Evolutionary conservation across 371 early-diverging fungal genomes (phyloP).

Genomic region (Phascolomyces articulosus): DNA sequence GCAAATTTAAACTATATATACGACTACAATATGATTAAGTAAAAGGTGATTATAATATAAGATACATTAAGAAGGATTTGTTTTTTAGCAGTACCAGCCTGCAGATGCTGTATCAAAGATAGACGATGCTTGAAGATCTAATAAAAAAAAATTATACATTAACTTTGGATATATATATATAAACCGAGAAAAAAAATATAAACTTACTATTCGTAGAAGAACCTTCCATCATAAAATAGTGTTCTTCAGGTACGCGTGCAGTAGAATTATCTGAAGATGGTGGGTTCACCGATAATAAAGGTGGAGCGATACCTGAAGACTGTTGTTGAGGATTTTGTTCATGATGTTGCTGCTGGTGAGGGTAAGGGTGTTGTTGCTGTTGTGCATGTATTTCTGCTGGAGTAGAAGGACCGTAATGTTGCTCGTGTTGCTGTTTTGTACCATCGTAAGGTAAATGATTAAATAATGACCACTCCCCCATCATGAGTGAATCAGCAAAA

Average conservation of each 20-base stretch:
- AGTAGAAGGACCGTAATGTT: background rate
- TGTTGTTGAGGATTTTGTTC: background rate
- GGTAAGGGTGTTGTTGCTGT: background rate
- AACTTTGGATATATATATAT: too few relatives aligned
- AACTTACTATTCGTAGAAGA: background rate
- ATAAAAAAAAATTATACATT: background rate
- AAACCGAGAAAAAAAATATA: background rate
- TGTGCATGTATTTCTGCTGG: background rate
- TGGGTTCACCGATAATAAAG: background rate
- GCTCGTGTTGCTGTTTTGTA: background rate
- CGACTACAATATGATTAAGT: too few relatives aligned
- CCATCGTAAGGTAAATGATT: conserved; percentile 5
- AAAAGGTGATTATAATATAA: too few relatives aligned
- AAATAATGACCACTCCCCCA: conserved; percentile 1
- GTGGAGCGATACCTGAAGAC: background rate
- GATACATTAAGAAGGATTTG: background rate
- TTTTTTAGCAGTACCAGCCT: conserved; percentile 2
- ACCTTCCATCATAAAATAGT: background rate
- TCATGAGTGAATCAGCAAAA: conserved; percentile 1
- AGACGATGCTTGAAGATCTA: conserved; percentile 4
- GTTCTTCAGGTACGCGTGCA: background rate
- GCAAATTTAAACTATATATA: too few relatives aligned
- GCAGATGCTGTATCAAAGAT: background rate
- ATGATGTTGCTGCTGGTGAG: background rate
- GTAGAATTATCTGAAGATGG: background rate